phyloP scores from a whole-genome alignment of 2,329 filamentous ascomycete species.

The Endoconidiophora polonica region DNA sequence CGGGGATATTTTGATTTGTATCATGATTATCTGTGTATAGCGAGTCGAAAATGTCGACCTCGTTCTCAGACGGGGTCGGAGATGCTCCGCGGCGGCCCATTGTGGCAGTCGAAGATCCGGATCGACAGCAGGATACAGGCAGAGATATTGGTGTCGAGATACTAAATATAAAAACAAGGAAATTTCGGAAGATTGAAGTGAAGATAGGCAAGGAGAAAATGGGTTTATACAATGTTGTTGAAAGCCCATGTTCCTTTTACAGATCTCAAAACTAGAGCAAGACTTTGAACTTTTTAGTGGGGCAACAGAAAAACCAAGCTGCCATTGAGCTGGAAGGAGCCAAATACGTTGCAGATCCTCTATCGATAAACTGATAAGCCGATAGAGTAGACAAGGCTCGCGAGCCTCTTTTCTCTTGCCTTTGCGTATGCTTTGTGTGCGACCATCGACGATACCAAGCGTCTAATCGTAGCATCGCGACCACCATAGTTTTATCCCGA shows the following conservation, averaged over 20 bases:
- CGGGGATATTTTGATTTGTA: slow-evolving; percentile 26
- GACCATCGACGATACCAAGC: too few relatives aligned
- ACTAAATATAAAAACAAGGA: too few relatives aligned
- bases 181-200: too few relatives aligned
- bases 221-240: neutral
- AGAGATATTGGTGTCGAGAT: too few relatives aligned
- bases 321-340: neutral
- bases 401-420: too few relatives aligned
- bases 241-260: neutral
- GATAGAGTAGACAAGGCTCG: too few relatives aligned
- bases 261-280: neutral
- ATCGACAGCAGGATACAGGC: neutral
- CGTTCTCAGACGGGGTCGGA: slow-evolving; percentile 72
- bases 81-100: slow-evolving; percentile 66
- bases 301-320: slow-evolving; percentile 1
- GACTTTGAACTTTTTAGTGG: slow-evolving; percentile 5
- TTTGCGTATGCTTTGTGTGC: too few relatives aligned
- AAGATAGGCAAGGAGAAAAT: neutral
- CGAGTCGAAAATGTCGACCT: slow-evolving; percentile 73
- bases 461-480: too few relatives aligned
- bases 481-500: neutral
- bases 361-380: too few relatives aligned
- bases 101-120: slow-evolving; percentile 11
- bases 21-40: slow-evolving; percentile 50
- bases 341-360: too few relatives aligned